Evolutionary conservation across 495 filamentous ascomycete genomes (phyloP), one percentile per base, ranked within the genome.

Genomic region (Emericellopsis terricola): DNA sequence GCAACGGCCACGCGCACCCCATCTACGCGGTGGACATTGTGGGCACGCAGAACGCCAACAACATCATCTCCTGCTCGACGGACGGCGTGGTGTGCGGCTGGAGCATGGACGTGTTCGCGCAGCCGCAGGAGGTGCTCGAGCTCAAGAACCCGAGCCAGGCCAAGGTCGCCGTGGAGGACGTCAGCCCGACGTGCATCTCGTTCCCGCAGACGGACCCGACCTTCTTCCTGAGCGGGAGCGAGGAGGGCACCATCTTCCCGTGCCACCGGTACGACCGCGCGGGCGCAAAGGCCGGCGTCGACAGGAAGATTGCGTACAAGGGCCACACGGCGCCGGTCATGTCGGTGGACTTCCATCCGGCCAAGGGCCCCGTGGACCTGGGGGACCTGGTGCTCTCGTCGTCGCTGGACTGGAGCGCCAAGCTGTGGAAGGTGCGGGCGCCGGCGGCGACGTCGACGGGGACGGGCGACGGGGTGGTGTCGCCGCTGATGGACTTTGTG

Each of bases 31-130:
- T 99, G 38, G 83, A 89, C 29, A 85, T 96, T 18, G 80, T 96
- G 27, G 89, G 89, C 40, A 99, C 89, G 4, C 91, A 96, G 54
- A 96, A 99, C 53, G 91, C 91, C 32, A 89, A 94, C 55, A 96
- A 96, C 48, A 92, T 99, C 50, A 74, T 99, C 36, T 91, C 83
- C 14, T 80, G 78, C 49, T 94, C 85, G 3, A 99, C 91, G 0
- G 91, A 99, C 47, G 91, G 91, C 37, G 82, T 87, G 21, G 81
- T 96, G 40, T 96, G 91, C 55, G 78, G 81, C 29, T 99, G 91
- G 91, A 81, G 78, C 13, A 76, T 93, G 8, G 91, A 96, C 57
- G 96, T 96, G 84, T 75, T 99, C 21, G 78, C 83, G 1, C 78
- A 91, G 46, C 91, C 91, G 0, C 84, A 94, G 55, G 91, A 99